A percentile compares a stretch with the other conserved stretches of the same genome.
phyloP scores from a whole-genome alignment of 805 yeast genomes.

The Wickerhamomyces silvicola region DNA sequence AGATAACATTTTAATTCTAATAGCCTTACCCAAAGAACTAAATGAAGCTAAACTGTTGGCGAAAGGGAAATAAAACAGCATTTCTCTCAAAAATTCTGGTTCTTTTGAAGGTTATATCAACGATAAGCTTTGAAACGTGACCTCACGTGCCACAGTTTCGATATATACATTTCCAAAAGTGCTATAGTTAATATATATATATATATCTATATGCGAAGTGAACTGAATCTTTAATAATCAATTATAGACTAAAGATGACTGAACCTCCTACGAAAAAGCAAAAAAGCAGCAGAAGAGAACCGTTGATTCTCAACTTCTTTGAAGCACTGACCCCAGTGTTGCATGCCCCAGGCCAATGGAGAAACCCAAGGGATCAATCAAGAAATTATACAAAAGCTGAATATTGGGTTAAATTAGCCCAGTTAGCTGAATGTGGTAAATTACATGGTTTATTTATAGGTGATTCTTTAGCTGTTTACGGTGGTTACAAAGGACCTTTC shows the following conservation, averaged over 20 bases:
- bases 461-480: constrained; percentile 32
- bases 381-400: constrained; percentile 15
- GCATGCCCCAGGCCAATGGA: constrained; percentile 12
- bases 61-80: no score
- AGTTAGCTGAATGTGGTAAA: constrained; percentile 29
- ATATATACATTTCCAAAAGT: no score
- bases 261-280: not conserved
- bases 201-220: no score
- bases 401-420: constrained; percentile 31
- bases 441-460: constrained; percentile 31
- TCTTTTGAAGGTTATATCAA: no score
- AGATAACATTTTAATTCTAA: no score
- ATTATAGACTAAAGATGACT: not conserved
- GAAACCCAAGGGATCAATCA: constrained; percentile 8
- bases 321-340: constrained; percentile 8
- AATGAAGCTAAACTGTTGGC: no score
- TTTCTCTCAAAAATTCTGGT: no score
- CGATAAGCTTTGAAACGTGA: no score
- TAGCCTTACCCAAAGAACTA: no score
- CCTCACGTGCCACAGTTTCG: no score
- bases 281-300: not conserved
- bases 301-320: constrained; percentile 7
- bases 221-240: no score
- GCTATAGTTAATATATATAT: no score
- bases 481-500: constrained; percentile 31